Base-by-base conservation (phyloP, 805 yeast species). In the Metschnikowia gruessii region DNA sequence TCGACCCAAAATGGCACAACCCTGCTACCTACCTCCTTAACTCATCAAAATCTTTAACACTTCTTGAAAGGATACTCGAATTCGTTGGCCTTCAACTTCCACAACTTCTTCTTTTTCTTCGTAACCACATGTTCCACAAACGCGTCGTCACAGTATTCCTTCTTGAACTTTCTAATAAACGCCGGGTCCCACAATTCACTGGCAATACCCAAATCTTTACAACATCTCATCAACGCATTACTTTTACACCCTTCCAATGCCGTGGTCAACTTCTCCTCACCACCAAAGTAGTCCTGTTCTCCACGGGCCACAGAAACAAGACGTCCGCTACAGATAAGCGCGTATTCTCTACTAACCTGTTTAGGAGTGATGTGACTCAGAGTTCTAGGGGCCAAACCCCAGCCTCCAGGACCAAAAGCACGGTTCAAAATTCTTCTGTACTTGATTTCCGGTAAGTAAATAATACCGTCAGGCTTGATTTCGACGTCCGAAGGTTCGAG, bases 381-480 rank as follows among this genome's bases (percentile, higher is more conserved):
- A 0, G 95, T 82, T 46, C 99, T 73, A 10, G 99, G 98, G 0
- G 95, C 96, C 46, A 94, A 72, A 0, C 98, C 98, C 99, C 99
- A 94, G 1, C 95, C 97, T 22, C 99, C 99, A 6, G 99, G 97
- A 3, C 99, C 99, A 72, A 94, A 92, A 0, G 98, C 95, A 32
- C 76, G 75, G 66, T 92, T 92, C 54, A 94, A 68, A 18, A 91
- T 84, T 37, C 99, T 77, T 54, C 99, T 79, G 63, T 94, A 94
- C 63, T 92, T 92, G 68, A 94, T 94, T 64, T 94, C 99, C 0
- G 99, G 99, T 38, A 94, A 70, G 59, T 88, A 94, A 7, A 94
- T 65, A 42, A 94, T 70, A 13, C 98, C 98, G 64, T 94, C 99
- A 0, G 98, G 98, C 50, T 92, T 94, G 54, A 94, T 85, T 63